A percentile compares a stretch with the other conserved stretches of the same genome.
Evolutionary conservation across 257 asterid species (phyloP).

Genomic region (Plectranthus barbatus): DNA sequence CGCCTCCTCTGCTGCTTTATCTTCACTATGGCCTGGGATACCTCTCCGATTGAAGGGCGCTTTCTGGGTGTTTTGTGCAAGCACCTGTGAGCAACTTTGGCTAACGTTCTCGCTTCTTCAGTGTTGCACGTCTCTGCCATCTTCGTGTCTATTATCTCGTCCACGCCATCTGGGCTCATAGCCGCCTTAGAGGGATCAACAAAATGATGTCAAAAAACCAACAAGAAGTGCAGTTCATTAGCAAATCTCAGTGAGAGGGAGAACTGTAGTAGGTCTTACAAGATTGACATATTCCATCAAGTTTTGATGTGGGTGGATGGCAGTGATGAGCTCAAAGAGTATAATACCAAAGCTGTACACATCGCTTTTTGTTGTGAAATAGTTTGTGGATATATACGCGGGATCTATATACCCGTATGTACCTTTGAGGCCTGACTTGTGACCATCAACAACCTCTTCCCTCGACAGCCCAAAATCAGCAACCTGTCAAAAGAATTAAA

Average conservation of each 20-base stretch:
- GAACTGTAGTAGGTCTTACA: slow-evolving; percentile 39
- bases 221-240: background rate
- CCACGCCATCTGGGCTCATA: slow-evolving; percentile 86
- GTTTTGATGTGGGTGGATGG: slow-evolving; percentile 97
- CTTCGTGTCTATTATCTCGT: slow-evolving; percentile 75
- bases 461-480: slow-evolving; percentile 99
- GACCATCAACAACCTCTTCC: slow-evolving; percentile 74
- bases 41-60: slow-evolving; percentile 76
- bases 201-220: background rate
- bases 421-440: slow-evolving; percentile 86
- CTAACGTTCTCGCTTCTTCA: slow-evolving; percentile 68
- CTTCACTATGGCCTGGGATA: slow-evolving; percentile 70
- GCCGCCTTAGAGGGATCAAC: slow-evolving; percentile 43
- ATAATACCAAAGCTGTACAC: slow-evolving; percentile 88
- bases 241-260: background rate
- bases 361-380: slow-evolving; percentile 82
- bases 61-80: slow-evolving; percentile 53
- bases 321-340: slow-evolving; percentile 95
- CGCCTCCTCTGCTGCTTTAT: slow-evolving; percentile 49
- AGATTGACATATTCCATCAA: slow-evolving; percentile 90
- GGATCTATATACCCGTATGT: slow-evolving; percentile 96
- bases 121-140: slow-evolving; percentile 58
- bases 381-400: slow-evolving; percentile 66
- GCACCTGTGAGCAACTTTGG: slow-evolving; percentile 69
- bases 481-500: slow-evolving; percentile 43